phyloP scores from a whole-genome alignment of 1,284 basidiomycete species.

The Cyathus pygmaeus region DNA sequence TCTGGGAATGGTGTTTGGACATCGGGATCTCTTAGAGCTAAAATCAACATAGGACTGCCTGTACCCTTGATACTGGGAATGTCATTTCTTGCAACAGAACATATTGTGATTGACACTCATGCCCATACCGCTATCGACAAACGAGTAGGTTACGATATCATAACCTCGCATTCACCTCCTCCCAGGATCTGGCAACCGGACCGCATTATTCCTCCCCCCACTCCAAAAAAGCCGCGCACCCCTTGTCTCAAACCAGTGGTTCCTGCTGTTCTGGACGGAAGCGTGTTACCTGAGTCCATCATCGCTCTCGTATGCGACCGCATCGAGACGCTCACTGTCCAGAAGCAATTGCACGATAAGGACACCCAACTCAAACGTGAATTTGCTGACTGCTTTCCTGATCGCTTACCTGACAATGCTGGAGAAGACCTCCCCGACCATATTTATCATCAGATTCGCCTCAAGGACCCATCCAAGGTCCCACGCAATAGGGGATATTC shows the following conservation, averaged over 20 bases:
- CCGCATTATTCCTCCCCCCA: background rate
- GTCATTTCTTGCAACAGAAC: conserved; percentile 30
- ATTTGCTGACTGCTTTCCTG: conserved; percentile 15
- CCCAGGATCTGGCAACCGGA: background rate
- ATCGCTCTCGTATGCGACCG: conserved; percentile 8
- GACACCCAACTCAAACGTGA: conserved; percentile 10
- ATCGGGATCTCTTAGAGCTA: conserved; percentile 17
- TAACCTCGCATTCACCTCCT: conserved; percentile 12
- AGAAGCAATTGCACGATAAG: conserved; percentile 1
- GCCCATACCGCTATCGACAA: conserved; percentile 28
- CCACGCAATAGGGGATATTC: conserved; percentile 1
- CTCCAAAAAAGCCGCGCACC: conserved; percentile 4
- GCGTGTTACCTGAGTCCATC: conserved; percentile 3
- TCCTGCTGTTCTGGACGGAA: conserved; percentile 5
- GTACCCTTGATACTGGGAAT: conserved; percentile 36
- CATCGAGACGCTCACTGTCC: conserved; percentile 3
- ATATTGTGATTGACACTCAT: conserved; percentile 30
- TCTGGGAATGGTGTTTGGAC: conserved; percentile 18
- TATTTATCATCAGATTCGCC: conserved; percentile 2
- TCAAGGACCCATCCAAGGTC: conserved; percentile 8
- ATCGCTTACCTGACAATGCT: conserved; percentile 12
- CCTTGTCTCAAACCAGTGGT: background rate
- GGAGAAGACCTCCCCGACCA: background rate
- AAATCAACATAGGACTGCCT: conserved; percentile 22
- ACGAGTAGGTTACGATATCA: conserved; percentile 24